Evolutionary conservation across 805 yeast species (phyloP).

Genomic region (Candida hungchunana): DNA sequence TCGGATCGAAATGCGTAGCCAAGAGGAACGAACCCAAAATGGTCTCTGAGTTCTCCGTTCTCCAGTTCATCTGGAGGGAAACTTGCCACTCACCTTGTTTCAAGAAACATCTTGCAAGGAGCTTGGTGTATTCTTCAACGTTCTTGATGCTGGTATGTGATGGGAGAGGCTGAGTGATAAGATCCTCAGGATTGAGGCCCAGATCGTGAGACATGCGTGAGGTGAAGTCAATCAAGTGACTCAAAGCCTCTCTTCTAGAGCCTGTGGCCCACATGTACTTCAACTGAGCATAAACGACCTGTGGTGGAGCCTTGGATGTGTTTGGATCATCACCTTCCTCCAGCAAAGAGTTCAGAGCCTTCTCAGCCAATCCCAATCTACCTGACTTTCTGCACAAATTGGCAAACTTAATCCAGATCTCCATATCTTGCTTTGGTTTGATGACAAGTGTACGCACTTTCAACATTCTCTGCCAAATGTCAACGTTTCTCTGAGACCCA

Average conservation of each 20-base stretch:
- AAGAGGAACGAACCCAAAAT: constrained; percentile 86
- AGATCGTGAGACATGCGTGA: constrained; percentile 85
- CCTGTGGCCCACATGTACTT: constrained; percentile 98
- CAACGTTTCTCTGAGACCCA: constrained; percentile 96
- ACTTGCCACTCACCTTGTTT: constrained; percentile 99
- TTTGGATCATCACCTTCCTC: constrained; percentile 60
- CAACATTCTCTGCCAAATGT: constrained; percentile 96
- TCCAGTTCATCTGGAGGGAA: constrained; percentile 75
- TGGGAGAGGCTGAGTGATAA: constrained; percentile 82
- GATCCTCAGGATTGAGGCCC: constrained; percentile 81
- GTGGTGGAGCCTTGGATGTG: constrained; percentile 87
- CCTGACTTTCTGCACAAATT: constrained; percentile 94
- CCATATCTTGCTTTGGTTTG: constrained; percentile 94
- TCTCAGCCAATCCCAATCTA: constrained; percentile 86
- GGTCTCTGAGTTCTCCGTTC: constrained; percentile 70
- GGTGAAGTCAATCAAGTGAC: constrained; percentile 84
- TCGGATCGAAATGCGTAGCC: constrained; percentile 90
- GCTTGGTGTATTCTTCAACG: constrained; percentile 75
- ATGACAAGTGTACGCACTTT: constrained; percentile 91
- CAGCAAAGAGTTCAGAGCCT: constrained; percentile 73
- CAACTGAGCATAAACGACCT: constrained; percentile 93
- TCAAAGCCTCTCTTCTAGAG: constrained; percentile 78
- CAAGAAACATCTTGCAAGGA: constrained; percentile 89
- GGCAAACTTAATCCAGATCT: constrained; percentile 97
- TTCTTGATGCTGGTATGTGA: constrained; percentile 55